Conservation (phyloP, 2,329 filamentous ascomycete species). For the Ascocoryne sarcoides region DNA sequence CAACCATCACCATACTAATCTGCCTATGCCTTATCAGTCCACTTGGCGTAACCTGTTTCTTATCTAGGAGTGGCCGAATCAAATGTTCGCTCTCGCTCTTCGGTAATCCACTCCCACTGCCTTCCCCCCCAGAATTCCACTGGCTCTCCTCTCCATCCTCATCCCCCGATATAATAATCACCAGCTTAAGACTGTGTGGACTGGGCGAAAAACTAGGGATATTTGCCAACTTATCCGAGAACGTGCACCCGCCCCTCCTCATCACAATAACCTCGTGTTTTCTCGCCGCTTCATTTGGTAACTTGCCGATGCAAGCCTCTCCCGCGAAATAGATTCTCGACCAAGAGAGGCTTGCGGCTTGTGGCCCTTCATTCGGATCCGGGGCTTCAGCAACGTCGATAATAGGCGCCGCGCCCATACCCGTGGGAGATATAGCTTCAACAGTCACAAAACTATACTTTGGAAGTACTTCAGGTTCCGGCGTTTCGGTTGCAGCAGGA, state of each 20-base stretch:
- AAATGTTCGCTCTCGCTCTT: slow-evolving; percentile 12
- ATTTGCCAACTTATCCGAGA: slow-evolving; percentile 72
- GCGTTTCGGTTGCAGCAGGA: slow-evolving; percentile 31
- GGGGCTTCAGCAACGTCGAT: slow-evolving; percentile 44
- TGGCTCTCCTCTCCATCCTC: slow-evolving; percentile 20
- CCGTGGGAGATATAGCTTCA: slow-evolving; percentile 38
- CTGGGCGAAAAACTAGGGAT: slow-evolving; percentile 70
- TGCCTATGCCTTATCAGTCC: slow-evolving; percentile 41
- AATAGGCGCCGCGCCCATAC: slow-evolving; percentile 57
- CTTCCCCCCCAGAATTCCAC: slow-evolving; percentile 28
- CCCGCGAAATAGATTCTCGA: slow-evolving; percentile 61
- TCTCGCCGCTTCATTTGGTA: slow-evolving; percentile 42
- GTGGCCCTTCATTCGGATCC: slow-evolving; percentile 29
- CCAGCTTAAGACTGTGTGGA: slow-evolving; percentile 60
- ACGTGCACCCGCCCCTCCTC: slow-evolving; percentile 74
- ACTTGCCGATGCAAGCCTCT: slow-evolving; percentile 49
- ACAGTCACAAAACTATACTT: neutral
- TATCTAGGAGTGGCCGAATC: slow-evolving; percentile 63
- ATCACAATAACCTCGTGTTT: slow-evolving; percentile 72
- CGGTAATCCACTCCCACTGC: neutral
- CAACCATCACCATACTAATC: slow-evolving; percentile 77
- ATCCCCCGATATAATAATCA: slow-evolving; percentile 57
- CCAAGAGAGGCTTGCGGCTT: slow-evolving; percentile 50
- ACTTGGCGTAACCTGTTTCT: slow-evolving; percentile 45
- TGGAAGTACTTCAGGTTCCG: slow-evolving; percentile 32